These are phyloP conservation scores for Colletotrichum sidae DNA, from an alignment of 2,329 filamentous ascomycete species.

Conservation along the genomic window DNA sequence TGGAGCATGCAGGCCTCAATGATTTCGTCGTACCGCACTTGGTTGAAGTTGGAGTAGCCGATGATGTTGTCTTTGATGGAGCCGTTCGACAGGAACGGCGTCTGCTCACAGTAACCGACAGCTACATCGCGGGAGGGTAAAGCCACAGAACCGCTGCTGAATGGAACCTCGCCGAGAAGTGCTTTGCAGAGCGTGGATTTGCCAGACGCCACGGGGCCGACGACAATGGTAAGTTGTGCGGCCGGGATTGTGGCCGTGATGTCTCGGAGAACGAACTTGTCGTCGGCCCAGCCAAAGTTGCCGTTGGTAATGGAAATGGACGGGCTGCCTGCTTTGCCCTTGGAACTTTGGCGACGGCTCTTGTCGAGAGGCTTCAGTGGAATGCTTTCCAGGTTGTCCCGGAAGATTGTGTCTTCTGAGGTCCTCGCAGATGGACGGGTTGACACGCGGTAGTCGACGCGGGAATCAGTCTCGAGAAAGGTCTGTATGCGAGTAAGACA, in stretches of 20 bases:
- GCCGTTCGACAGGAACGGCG: conserved; percentile 41
- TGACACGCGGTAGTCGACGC: conserved; percentile 42
- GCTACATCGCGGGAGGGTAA: conserved; percentile 33
- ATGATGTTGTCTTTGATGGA: conserved; percentile 43
- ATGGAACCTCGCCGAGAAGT: conserved; percentile 46
- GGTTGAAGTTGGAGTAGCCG: conserved; percentile 38
- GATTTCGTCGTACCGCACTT: conserved; percentile 38
- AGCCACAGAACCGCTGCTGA: conserved; percentile 37
- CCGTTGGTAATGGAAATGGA: conserved; percentile 38
- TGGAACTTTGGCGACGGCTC: background rate
- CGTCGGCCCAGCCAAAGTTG: conserved; percentile 47
- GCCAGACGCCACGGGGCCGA: conserved; percentile 54
- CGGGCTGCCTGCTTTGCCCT: background rate
- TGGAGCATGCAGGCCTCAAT: conserved; percentile 38
- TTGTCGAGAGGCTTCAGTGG: conserved; percentile 4
- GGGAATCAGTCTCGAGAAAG: conserved; percentile 47
- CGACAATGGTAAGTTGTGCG: conserved; percentile 49
- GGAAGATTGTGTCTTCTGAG: conserved; percentile 36
- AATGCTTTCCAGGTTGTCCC: conserved; percentile 18
- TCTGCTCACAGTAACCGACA: conserved; percentile 49
- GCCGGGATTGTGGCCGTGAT: conserved; percentile 48
- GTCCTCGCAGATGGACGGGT: conserved; percentile 5
- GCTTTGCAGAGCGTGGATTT: conserved; percentile 55
- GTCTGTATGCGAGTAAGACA: conserved; percentile 50
- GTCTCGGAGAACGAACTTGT: conserved; percentile 43